Evolutionary conservation across 208 protist species (phyloP).

Genomic region (Leptomonas seymouri): DNA sequence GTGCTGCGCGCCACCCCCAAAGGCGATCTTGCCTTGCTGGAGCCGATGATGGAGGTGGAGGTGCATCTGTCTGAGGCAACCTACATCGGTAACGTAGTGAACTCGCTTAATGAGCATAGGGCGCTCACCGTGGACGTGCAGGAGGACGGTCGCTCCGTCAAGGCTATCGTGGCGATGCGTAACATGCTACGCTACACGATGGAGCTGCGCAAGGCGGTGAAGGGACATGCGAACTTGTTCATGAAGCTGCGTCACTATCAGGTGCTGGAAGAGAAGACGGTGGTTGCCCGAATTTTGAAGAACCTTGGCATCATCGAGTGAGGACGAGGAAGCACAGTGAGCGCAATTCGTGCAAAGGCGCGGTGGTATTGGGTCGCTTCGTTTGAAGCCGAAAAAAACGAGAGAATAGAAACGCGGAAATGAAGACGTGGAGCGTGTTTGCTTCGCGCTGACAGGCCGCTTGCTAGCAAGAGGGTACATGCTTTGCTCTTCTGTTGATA

Average conservation of each 20-base stretch:
- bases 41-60: constrained; percentile 92
- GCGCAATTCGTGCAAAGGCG: background rate
- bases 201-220: constrained; percentile 84
- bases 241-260: constrained; percentile 76
- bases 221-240: constrained; percentile 87
- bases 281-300: constrained; percentile 76
- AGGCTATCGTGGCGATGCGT: constrained; percentile 78
- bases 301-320: constrained; percentile 75
- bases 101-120: constrained; percentile 77
- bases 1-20: constrained; percentile 42
- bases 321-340: background rate
- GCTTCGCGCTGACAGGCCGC: too few species aligned
- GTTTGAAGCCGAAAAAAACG: too few species aligned
- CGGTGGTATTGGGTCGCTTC: background rate
- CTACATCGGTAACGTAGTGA: constrained; percentile 80
- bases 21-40: constrained; percentile 53
- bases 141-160: constrained; percentile 79
- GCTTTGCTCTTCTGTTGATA: too few species aligned
- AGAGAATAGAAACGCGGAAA: too few species aligned
- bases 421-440: too few species aligned
- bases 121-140: constrained; percentile 80
- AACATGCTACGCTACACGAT: constrained; percentile 88
- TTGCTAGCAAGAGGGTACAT: too few species aligned
- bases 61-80: constrained; percentile 76
- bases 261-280: constrained; percentile 76